Evolutionary conservation across 2,329 filamentous ascomycete species (phyloP), one percentile per base, ranked within the genome.

Genomic region (Penicillium sp.): DNA sequence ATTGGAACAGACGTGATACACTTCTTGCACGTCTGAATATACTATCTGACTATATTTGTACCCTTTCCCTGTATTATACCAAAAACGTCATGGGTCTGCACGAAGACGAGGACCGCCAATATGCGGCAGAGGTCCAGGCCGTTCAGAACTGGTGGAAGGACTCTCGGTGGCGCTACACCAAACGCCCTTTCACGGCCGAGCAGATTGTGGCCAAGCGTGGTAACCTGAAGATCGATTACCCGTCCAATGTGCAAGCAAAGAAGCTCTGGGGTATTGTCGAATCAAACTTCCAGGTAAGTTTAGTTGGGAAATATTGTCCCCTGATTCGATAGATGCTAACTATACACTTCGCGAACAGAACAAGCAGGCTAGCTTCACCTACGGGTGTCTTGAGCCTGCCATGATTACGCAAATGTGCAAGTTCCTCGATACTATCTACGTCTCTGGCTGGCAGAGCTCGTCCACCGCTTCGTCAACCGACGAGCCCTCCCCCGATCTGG

Each of bases 381-480:
- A 97, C 73, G 94, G 94, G 70, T 97, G 94, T 78, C 82, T 99
- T 63, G 94, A 99, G 73, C 94, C 94, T 11, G 96, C 96, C 55
- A 97, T 97, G 90, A 85, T 99, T 73, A 97, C 94, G 29, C 94
- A 99, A 77, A 99, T 99, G 94, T 93, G 93, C 68, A 96, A 97
- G 78, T 97, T 95, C 76, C 83, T 99, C 60, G 94, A 99, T 73
- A 99, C 94, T 34, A 90, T 99, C 73, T 99, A 99, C 75, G 94
- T 99, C 60, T 97, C 94, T 53, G 94, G 94, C 62, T 99, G 94
- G 94, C 94, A 99, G 78, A 96, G 90, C 63, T 97, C 93, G 2
- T 97, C 92, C 24, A 99, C 94, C 8, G 94, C 94, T 48, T 97
- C 93, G 3, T 85, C 92, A 2, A 93, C 92, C 7, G 92, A 99